Evolutionary conservation across 2,329 filamentous ascomycete species (phyloP).

Genomic region (Xylariaceae sp.): DNA sequence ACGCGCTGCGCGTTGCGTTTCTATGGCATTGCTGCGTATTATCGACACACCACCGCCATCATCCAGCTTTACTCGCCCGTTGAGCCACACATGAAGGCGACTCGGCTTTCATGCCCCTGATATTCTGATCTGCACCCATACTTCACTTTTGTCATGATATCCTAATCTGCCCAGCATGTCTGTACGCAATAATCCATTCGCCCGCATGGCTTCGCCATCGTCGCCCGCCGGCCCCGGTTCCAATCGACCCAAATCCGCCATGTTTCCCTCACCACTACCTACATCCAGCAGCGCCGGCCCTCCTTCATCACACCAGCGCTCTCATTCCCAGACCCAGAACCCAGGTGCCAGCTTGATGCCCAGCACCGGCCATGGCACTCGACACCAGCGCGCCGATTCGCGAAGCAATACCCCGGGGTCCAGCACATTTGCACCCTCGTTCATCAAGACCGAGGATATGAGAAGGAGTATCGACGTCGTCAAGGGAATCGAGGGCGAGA

Average conservation of each 20-base stretch:
- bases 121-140: neutral
- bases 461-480: constrained; percentile 53
- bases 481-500: constrained; percentile 86
- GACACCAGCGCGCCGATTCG: constrained; percentile 55
- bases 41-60: constrained; percentile 3
- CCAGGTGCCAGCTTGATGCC: constrained; percentile 41
- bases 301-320: constrained; percentile 52
- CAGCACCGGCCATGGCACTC: constrained; percentile 31
- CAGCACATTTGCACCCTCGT: constrained; percentile 89
- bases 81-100: neutral
- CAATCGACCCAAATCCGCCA: constrained; percentile 64
- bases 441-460: constrained; percentile 85
- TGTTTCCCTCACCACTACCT: constrained; percentile 61
- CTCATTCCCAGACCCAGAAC: constrained; percentile 59
- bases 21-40: constrained; percentile 21
- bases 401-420: constrained; percentile 60
- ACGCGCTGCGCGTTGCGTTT: constrained; percentile 18
- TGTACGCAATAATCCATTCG: constrained; percentile 78
- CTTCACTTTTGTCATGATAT: constrained; percentile 52
- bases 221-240: constrained; percentile 52
- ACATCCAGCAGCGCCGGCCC: constrained; percentile 30
- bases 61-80: neutral
- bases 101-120: constrained; percentile 5
- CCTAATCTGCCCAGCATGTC: constrained; percentile 45
- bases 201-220: constrained; percentile 64